These are phyloP conservation scores for Papilionanthe hybrid DNA, from an alignment of 116 monocot species.

Conservation along the genomic window DNA sequence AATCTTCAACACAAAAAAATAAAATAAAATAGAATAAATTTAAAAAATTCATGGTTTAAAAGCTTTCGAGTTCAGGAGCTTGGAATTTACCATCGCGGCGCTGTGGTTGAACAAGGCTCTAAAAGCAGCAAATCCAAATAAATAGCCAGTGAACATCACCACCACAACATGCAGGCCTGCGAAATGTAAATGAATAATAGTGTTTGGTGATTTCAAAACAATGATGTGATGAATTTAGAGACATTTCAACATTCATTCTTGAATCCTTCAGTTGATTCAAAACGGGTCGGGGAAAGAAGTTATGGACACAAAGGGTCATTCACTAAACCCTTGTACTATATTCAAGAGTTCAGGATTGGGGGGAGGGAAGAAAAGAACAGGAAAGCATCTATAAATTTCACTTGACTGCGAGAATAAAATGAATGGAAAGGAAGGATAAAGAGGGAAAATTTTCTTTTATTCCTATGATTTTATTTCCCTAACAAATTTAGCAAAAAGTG, in stretches of 20 bases:
- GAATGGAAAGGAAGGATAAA: too few species aligned
- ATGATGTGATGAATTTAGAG: background rate
- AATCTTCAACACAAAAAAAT: background rate
- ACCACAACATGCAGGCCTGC: slow-evolving; percentile 83
- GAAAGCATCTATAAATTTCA: too few species aligned
- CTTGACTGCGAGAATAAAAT: too few species aligned
- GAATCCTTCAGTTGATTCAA: background rate
- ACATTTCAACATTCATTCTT: background rate
- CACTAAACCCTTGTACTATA: too few species aligned
- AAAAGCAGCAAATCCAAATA: slow-evolving; percentile 79
- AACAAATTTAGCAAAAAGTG: too few species aligned
- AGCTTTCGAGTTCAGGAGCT: background rate
- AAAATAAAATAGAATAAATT: too few species aligned
- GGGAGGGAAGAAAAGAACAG: too few species aligned
- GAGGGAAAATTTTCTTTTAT: too few species aligned
- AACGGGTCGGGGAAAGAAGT: background rate
- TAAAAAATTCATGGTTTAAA: background rate
- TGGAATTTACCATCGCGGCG: slow-evolving; percentile 51
- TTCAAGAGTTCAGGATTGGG: too few species aligned
- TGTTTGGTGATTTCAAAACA: background rate
- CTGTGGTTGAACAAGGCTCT: slow-evolving; percentile 85
- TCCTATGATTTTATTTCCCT: too few species aligned
- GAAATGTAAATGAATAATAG: slow-evolving; percentile 4
- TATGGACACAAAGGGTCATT: too few species aligned
- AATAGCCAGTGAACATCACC: slow-evolving; percentile 84